These are phyloP conservation scores for Backusella circina DNA, from an alignment of 192 early-diverging fungal species.

Conservation along the genomic window DNA sequence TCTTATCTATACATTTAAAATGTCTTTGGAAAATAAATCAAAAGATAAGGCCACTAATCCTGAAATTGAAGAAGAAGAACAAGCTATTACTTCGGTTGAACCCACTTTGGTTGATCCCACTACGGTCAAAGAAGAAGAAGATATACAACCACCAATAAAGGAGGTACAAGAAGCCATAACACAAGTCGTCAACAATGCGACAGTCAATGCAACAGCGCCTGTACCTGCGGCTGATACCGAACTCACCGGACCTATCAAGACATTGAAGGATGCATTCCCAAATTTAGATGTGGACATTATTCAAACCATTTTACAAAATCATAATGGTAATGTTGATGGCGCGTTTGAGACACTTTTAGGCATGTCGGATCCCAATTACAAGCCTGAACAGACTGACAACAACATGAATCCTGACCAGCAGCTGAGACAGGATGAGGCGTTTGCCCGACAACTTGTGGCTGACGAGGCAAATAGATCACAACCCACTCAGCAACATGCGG, in stretches of 20 bases:
- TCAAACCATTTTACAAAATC: constrained; percentile 43
- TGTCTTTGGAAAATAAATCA: not conserved
- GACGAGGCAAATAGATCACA: constrained; percentile 38
- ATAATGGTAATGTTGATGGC: constrained; percentile 41
- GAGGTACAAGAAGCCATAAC: not conserved
- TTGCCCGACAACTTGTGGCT: constrained; percentile 41
- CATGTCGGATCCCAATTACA: constrained; percentile 51
- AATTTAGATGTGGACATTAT: constrained; percentile 44
- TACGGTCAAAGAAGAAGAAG: not conserved
- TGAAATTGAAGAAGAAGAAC: not conserved
- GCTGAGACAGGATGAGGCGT: constrained; percentile 43
- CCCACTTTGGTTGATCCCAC: not conserved
- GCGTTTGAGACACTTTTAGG: constrained; percentile 45
- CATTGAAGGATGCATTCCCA: constrained; percentile 48
- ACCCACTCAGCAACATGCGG: not conserved
- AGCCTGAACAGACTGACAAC: constrained; percentile 16
- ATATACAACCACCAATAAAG: not conserved
- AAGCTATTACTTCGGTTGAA: not conserved
- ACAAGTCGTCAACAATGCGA: not conserved
- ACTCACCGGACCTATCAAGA: constrained; percentile 4
- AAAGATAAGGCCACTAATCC: not conserved
- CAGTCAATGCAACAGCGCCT: not conserved
- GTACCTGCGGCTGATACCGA: not conserved
- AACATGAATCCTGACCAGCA: constrained; percentile 18
- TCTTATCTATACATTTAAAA: not conserved